These are phyloP conservation scores for Amyloporia xantha DNA, from an alignment of 768 basidiomycete species.

Conservation along the genomic window DNA sequence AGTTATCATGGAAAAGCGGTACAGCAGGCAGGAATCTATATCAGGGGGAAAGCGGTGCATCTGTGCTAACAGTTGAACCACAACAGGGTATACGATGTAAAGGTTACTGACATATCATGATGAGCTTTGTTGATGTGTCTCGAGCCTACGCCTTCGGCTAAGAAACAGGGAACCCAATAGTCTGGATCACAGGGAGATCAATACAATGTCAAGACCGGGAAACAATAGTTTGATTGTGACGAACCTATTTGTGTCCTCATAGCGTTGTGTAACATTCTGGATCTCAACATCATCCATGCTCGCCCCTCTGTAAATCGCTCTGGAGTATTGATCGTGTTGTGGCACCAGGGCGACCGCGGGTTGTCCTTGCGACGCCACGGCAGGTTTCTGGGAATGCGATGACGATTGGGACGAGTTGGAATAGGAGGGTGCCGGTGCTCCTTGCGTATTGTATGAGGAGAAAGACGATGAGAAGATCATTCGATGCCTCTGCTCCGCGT, in stretches of 20 bases:
- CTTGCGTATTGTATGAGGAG: no score
- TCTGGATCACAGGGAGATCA: slow-evolving; percentile 29
- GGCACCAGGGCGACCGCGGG: no score
- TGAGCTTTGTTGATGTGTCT: not conserved
- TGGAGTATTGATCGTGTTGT: no score
- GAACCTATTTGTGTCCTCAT: slow-evolving; percentile 64
- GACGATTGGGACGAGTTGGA: no score
- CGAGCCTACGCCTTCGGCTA: slow-evolving; percentile 39
- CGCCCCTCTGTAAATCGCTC: no score
- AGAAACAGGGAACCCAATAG: slow-evolving; percentile 60
- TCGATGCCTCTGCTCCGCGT: slow-evolving; percentile 61
- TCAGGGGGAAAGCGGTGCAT: not conserved
- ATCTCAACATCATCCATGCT: slow-evolving; percentile 32
- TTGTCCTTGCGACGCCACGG: no score
- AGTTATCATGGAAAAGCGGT: not conserved
- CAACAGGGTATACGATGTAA: not conserved
- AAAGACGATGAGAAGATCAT: slow-evolving; percentile 32
- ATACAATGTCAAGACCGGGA: no score
- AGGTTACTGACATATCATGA: not conserved
- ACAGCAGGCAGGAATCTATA: not conserved
- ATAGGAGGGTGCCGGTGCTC: no score
- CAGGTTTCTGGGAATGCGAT: no score
- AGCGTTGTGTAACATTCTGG: slow-evolving; percentile 46
- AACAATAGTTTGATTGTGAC: no score
- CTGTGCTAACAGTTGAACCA: not conserved